Evolutionary conservation across 352 stramenopile species (phyloP), one percentile per base, ranked within the genome.

Genomic region (Pseudoperonospora humuli): DNA sequence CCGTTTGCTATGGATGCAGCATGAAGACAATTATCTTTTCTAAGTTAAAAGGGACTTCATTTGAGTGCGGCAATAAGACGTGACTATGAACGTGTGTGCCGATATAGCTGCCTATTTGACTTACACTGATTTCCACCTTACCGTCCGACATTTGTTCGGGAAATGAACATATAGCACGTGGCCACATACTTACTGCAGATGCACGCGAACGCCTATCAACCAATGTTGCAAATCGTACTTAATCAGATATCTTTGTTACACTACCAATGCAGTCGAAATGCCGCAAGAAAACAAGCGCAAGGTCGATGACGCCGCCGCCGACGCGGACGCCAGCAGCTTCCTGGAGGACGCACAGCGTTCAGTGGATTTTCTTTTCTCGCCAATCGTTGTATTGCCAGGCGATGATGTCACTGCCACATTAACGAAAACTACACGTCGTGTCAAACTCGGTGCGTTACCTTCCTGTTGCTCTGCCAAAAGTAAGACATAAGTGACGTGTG

Each of bases 371-470:
- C 62, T 76, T 14, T 93, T 93, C 59, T 70, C 71, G 7, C 65
- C 77, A 2, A 53, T 59, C 7, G 64, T 87, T 17, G 75, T 88
- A 32, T 55, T 93, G 14, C 80, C 80, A 4, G 80, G 80, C 14
- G 80, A 93, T 39, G 77, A 93, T 41, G 74, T 93, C 37, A 88
- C 80, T 27, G 42, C 56, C n/a, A 66, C 67, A n/a, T 48, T 93
- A 18, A 88, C 77, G 21, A 85, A 84, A 42, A 84, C 67, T 24
- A 72, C 63, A 18, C 75, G 75, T 43, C 65, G 76, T 18, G 57
- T 90, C 39, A 73, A 84, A 51, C 59, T 93, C 17, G 80, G 80
- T 83, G 41, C 38, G 48, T 58, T 48, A 13, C 1, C 5, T 41
- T 5, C 17, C 41, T 21, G 24, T 14, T 21, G 20, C 10, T 21